A percentile compares a stretch with the other conserved stretches of the same genome.
phyloP scores from a whole-genome alignment of 768 basidiomycete genomes.

The Tricholomella constricta region DNA sequence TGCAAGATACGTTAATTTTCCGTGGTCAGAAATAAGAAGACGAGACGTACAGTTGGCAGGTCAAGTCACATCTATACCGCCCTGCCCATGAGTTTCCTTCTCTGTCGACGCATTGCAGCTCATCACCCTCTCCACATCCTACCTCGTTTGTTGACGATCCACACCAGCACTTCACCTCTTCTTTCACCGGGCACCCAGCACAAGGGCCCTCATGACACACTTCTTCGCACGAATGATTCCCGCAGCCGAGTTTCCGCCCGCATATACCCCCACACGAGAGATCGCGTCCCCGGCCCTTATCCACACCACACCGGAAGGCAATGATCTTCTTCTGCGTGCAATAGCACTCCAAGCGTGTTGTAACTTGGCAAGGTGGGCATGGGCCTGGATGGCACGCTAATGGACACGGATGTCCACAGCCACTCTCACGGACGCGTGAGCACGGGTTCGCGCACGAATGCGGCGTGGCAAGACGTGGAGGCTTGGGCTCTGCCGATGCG shows the following conservation, averaged over 20 bases:
- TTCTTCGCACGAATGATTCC: constrained; percentile 68
- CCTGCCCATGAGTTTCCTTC: constrained; percentile 65
- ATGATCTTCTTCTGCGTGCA: constrained; percentile 66
- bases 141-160: constrained; percentile 63
- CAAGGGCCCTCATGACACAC: constrained; percentile 82
- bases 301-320: constrained; percentile 57
- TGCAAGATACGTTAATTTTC: not conserved
- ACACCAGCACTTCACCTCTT: constrained; percentile 75
- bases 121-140: constrained; percentile 66
- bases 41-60: constrained; percentile 56
- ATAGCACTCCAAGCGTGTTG: constrained; percentile 74
- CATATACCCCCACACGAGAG: constrained; percentile 49
- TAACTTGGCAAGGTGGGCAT: constrained; percentile 90
- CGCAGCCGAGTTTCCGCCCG: constrained; percentile 57
- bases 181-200: constrained; percentile 56
- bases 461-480: constrained; percentile 66
- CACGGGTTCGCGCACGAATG: constrained; percentile 79
- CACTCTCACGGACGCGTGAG: constrained; percentile 52
- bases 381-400: constrained; percentile 92
- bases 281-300: constrained; percentile 30
- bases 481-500: constrained; percentile 70
- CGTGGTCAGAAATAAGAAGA: constrained; percentile 3
- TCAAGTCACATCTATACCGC: constrained; percentile 52
- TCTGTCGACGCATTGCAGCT: constrained; percentile 40
- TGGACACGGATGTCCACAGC: constrained; percentile 83